Evolutionary conservation across 116 monocot genomes (phyloP), one percentile per base, ranked within the genome.

Genomic region (Phalaenopsis hybrid): DNA sequence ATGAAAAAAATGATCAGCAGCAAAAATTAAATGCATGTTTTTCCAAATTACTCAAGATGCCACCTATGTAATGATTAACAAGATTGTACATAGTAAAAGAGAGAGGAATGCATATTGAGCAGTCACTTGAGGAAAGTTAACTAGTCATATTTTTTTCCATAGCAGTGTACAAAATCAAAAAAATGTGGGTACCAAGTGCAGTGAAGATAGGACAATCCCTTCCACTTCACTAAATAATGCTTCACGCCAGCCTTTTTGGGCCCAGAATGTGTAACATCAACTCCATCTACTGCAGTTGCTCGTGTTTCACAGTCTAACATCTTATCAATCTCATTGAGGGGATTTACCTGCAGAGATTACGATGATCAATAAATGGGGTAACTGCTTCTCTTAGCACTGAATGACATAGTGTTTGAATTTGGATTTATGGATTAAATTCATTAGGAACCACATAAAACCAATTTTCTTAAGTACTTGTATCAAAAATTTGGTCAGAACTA

Each of bases 181-280:
- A 57, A 46, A 0, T n/a, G 4, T 25, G 76, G 79, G 7, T 89
- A 98, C 97, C 97, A 94, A 67, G 88, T 81, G 79, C 97, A 93
- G 75, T 98, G 97, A 85, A 98, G 88, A 79, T 93, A 88, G 8
- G 97, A 94, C 76, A 98, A 63, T 44, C 95, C 92, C 82, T 98
- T 98, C 97, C 97, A 98, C 81, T 98, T 98, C 46, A 98, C 93
- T 80, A 98, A 93, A 85, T 94, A 98, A 34, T 93, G 86, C 23
- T 91, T 92, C 16, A 15, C 82, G 80, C 58, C 78, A 81, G 85
- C 84, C 41, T 83, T 84, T 65, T 91, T 98, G 44, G 90, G 75
- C 44, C 78, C 82, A 59, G 81, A 61, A 80, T 90, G 88, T 80
- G 83, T 85, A 79, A 82, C 58, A 83, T 87, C 87, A 57, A 37